Evolutionary conservation across 73 alveolate genomes (phyloP), one percentile per base, ranked within the genome.

Genomic region (Chromera velia): DNA sequence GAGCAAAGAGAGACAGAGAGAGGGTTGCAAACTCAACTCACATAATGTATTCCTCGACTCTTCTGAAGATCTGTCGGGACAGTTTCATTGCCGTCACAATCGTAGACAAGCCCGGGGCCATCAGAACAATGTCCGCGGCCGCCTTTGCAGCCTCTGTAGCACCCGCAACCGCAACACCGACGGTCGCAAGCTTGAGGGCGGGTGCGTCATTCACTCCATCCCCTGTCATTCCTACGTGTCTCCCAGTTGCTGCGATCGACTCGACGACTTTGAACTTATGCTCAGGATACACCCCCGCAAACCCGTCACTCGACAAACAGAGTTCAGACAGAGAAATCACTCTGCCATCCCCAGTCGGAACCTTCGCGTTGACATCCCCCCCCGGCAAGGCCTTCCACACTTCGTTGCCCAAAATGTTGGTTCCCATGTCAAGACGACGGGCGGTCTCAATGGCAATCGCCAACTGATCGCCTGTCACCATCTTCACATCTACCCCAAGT

Each of bases 131-230:
- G 13, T 40, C 55, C 55, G 55, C 4, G 55, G 55, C 55, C 22
- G 22, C 13, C 55, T 40, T 40, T 4, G 55, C 55, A 4, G 55
- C 55, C 4, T 40, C 55, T 13, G 55, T 40, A 4, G 55, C 55
- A 13, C 55, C 55, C 22, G 55, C 55, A 40, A 88, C 82, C 1
- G 93, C 87, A 10, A 88, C 82, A 27, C 93, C 93, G 28, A 88
- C 88, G 70, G 82, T 88, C 1, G 90, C 93, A 64, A 81, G 76
- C 74, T 88, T 88, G 0, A 88, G 70, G 26, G 93, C 93, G 24
- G 93, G 93, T 18, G 90, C 84, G 29, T 88, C 93, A 68, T 88
- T 88, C 40, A 88, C 93, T n/a, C 93, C 93, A 34, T 88, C 93
- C 26, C 93, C 93, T 0, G 84, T 77, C 84, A 77, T 77, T 30